phyloP scores from a whole-genome alignment of 169 alveolate species.

The Blepharisma undulans region DNA sequence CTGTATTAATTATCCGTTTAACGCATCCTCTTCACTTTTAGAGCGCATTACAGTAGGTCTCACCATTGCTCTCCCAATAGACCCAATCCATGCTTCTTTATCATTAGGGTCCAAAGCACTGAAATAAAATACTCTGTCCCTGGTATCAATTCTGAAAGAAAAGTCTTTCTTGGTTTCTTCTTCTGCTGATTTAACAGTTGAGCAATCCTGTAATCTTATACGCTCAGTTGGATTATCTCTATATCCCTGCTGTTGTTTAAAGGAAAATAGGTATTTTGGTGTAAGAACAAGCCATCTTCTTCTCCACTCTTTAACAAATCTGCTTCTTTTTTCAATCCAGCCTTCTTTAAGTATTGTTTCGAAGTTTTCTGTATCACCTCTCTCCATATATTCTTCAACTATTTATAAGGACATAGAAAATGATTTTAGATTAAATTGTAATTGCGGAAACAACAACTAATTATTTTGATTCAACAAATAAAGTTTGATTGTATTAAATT shows the following conservation, averaged over 20 bases:
- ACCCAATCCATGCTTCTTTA: slow-evolving; percentile 85
- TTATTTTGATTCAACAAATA: too few species aligned
- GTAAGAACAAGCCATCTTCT: slow-evolving; percentile 85
- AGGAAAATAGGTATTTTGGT: slow-evolving; percentile 72
- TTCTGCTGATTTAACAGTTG: slow-evolving; percentile 82
- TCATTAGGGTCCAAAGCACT: slow-evolving; percentile 68
- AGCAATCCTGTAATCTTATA: slow-evolving; percentile 69
- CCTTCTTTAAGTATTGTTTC: slow-evolving; percentile 75
- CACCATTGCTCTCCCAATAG: slow-evolving; percentile 83
- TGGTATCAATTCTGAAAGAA: slow-evolving; percentile 81
- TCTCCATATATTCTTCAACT: not conserved
- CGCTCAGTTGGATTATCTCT: slow-evolving; percentile 70
- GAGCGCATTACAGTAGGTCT: slow-evolving; percentile 41
- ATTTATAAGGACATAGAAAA: too few species aligned
- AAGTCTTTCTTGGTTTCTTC: slow-evolving; percentile 72
- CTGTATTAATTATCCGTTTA: not conserved
- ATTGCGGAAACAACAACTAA: too few species aligned
- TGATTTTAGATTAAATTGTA: not conserved
- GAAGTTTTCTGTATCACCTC: slow-evolving; percentile 18
- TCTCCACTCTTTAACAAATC: slow-evolving; percentile 83
- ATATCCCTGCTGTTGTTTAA: slow-evolving; percentile 59
- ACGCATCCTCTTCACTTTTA: slow-evolving; percentile 37
- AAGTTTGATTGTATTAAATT: too few species aligned
- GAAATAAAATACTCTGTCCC: slow-evolving; percentile 68
- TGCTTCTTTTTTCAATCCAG: slow-evolving; percentile 78